Conservation (phyloP, 225 moss, liverwort and hornwort genomes). For the Takakia lepidozioides region DNA sequence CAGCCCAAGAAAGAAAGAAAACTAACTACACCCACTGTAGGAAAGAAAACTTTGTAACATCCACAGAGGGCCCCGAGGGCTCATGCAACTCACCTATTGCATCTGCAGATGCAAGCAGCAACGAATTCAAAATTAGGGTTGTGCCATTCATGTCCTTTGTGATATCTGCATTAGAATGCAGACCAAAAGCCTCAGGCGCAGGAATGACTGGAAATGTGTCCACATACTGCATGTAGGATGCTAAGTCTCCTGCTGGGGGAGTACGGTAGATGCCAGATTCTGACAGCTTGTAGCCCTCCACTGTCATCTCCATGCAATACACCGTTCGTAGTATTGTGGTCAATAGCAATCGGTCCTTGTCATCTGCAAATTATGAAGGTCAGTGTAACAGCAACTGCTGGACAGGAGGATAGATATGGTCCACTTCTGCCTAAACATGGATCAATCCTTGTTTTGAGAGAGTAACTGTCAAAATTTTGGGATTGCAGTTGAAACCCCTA, state of each 20-base stretch:
- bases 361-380: constrained; percentile 34
- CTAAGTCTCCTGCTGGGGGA: constrained; percentile 32
- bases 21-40: no score
- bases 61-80: no score
- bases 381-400: no score
- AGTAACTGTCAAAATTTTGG: no score
- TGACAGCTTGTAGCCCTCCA: constrained; percentile 50
- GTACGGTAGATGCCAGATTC: constrained; percentile 65
- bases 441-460: no score
- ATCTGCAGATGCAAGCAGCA: constrained; percentile 65
- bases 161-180: constrained; percentile 92
- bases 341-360: constrained; percentile 71
- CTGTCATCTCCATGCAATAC: constrained; percentile 60
- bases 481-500: no score
- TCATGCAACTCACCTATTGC: constrained; percentile 39
- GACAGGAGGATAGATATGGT: no score
- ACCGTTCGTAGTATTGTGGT: constrained; percentile 71
- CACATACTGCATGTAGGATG: constrained; percentile 45
- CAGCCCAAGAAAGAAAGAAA: no score
- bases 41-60: no score
- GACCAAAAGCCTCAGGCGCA: constrained; percentile 77
- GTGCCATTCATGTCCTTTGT: constrained; percentile 90
- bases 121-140: constrained; percentile 44
- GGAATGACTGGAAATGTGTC: constrained; percentile 63
- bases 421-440: no score